Conservation (phyloP, 2,329 filamentous ascomycete genomes). For the Alternaria ventricosa region DNA sequence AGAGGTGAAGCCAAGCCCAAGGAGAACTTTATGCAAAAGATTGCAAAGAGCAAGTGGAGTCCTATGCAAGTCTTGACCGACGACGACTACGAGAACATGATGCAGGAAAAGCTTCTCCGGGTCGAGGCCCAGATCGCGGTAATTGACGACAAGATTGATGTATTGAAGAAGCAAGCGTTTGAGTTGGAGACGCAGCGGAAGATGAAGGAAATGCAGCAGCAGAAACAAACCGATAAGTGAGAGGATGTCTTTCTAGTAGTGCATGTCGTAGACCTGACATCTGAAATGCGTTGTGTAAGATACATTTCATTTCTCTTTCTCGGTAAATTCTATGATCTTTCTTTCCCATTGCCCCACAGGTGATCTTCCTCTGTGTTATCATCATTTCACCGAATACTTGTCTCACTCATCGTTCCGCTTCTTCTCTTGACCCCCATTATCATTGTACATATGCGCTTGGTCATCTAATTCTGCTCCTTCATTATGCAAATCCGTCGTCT, state of each 20-base stretch:
- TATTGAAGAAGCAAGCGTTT: slow-evolving; percentile 46
- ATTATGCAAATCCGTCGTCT: not conserved
- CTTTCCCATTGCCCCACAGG: not conserved
- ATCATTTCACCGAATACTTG: not conserved
- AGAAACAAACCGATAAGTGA: not conserved
- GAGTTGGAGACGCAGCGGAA: slow-evolving; percentile 24
- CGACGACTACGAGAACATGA: slow-evolving; percentile 73
- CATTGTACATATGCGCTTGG: not conserved
- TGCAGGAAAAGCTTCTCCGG: slow-evolving; percentile 73
- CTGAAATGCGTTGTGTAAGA: not conserved
- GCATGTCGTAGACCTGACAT: not conserved
- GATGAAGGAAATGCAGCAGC: slow-evolving; percentile 11
- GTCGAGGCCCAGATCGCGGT: slow-evolving; percentile 80
- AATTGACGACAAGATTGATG: slow-evolving; percentile 75
- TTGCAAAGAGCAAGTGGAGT: slow-evolving; percentile 70
- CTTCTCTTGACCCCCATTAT: not conserved
- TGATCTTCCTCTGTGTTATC: not conserved
- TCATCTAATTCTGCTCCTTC: too few species aligned
- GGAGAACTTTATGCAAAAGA: slow-evolving; percentile 56
- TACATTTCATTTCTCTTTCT: not conserved
- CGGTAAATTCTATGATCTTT: not conserved
- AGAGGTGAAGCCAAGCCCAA: slow-evolving; percentile 36
- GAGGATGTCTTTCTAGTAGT: not conserved
- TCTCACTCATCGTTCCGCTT: not conserved
- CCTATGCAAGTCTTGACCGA: slow-evolving; percentile 74